phyloP scores from a whole-genome alignment of 1,284 basidiomycete species.

The Leccinum fuscescens region DNA sequence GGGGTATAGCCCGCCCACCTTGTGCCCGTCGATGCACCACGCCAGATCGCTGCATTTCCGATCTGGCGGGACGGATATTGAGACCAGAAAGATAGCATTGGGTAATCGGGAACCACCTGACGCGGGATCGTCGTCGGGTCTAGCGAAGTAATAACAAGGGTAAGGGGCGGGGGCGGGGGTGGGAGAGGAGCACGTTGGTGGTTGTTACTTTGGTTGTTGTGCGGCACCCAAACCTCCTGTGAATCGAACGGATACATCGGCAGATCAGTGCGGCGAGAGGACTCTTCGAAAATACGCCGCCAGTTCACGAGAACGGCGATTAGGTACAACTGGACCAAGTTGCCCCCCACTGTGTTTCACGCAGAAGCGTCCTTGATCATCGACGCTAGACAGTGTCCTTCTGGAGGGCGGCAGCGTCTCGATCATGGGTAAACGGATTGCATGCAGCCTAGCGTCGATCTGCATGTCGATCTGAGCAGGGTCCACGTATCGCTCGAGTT shows the following conservation, averaged over 20 bases:
- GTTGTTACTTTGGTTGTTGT: constrained; percentile 31
- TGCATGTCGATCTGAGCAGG: constrained; percentile 42
- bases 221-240: constrained; percentile 57
- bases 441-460: constrained; percentile 67
- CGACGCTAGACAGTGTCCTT: constrained; percentile 42
- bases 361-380: constrained; percentile 45
- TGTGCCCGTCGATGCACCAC: constrained; percentile 54
- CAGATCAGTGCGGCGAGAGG: constrained; percentile 43
- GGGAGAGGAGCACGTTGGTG: not conserved
- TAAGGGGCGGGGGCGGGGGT: not conserved
- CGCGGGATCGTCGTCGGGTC: not conserved
- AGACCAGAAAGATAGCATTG: constrained; percentile 45
- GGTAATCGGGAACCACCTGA: constrained; percentile 27
- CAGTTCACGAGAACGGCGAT: constrained; percentile 46
- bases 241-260: constrained; percentile 63
- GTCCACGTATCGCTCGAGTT: constrained; percentile 34
- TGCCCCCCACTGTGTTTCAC: constrained; percentile 29
- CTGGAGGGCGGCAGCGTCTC: constrained; percentile 38
- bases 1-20: constrained; percentile 63
- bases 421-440: constrained; percentile 55
- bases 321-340: constrained; percentile 50
- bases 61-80: constrained; percentile 44
- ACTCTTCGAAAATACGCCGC: constrained; percentile 52
- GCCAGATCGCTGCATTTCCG: constrained; percentile 43
- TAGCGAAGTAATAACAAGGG: not conserved